Base-by-base conservation (phyloP, 2,329 filamentous ascomycete genomes). In the Talaromyces rugulosus region DNA sequence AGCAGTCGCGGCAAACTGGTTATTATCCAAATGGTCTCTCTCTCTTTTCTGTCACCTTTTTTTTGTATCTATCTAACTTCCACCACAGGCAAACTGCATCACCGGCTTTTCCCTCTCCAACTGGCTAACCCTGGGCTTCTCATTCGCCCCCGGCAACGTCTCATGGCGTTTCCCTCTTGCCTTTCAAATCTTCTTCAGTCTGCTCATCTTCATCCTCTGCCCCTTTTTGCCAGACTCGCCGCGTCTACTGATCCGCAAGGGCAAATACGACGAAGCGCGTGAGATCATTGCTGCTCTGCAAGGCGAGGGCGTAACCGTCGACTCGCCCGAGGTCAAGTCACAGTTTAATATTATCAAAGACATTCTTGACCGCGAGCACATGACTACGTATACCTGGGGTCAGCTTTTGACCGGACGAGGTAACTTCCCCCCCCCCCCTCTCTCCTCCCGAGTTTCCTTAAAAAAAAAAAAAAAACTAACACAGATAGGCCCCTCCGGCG, bases 111-210 rank as follows among this genome's bases (percentile, higher is more conserved):
- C 77, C 56, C 65, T 81, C 31, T 74, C 77, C 1, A 81, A 81
- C 63, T 81, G 80, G 78, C 76, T 81, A 61, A 77, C 81, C 56
- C 80, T 80, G 52, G 79, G 69, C 12, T 74, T 81, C 51, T 75
- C 72, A 1, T 68, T 71, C 1, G 30, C 60, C 18, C 53, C 62
- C 0, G 62, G 65, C 0, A 74, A 72, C 65, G 77, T 74, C 56
- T 70, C 75, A 6, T 80, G 77, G 78, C 66, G 79, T 4, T 62
- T 80, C 1, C 78, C 77, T 0, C 71, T 79, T n/a, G 73, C 75
- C 3, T 64, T 81, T 3, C 79, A 81, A 61, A 75, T 73, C 65
- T 58, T 79, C 51, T 77, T 78, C 63, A 70, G 78, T 9, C 28
- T 78, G 0, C 71, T 75, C 1, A 81, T 81, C 66, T 65, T 78